These are phyloP conservation scores for Lobosporangium transversale DNA, from an alignment of 192 early-diverging fungal genomes.

Conservation along the genomic window DNA sequence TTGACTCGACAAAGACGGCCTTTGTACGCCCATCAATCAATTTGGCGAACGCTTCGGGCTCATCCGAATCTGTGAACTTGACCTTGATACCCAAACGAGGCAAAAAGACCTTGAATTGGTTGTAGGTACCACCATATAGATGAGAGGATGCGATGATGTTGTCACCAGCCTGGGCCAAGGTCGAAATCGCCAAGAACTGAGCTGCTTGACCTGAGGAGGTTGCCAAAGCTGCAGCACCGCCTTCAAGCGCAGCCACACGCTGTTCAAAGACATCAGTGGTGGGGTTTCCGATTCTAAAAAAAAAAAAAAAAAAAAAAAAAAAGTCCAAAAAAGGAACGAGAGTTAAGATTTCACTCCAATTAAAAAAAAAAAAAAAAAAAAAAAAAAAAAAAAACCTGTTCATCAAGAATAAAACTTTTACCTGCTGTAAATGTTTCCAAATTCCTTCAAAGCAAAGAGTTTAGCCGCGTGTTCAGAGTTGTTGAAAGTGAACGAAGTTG, in stretches of 20 bases:
- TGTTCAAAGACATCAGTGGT: slow-evolving; percentile 92
- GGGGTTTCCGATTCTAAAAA: slow-evolving; percentile 69
- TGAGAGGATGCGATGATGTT: slow-evolving; percentile 87
- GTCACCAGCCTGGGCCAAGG: slow-evolving; percentile 81
- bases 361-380: no score
- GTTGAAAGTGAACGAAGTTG: slow-evolving; percentile 88
- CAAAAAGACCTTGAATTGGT: slow-evolving; percentile 87
- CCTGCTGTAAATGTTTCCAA: slow-evolving; percentile 91
- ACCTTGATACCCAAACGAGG: slow-evolving; percentile 87
- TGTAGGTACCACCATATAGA: slow-evolving; percentile 82
- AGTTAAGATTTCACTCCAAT: no score
- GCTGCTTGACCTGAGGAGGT: slow-evolving; percentile 81
- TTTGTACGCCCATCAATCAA: slow-evolving; percentile 92
- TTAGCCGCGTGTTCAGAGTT: slow-evolving; percentile 81
- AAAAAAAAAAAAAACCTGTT: not conserved
- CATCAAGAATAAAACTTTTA: slow-evolving; percentile 47
- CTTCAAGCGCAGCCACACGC: slow-evolving; percentile 91
- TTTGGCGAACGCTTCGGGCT: slow-evolving; percentile 75
- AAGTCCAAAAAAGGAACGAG: no score
- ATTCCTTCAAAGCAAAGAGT: slow-evolving; percentile 77
- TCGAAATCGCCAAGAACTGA: slow-evolving; percentile 84
- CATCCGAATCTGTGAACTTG: slow-evolving; percentile 79
- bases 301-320: no score
- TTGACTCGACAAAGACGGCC: slow-evolving; percentile 89
- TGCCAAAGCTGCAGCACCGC: slow-evolving; percentile 78